Evolutionary conservation across 805 yeast species (phyloP).

Genomic region (Yarrowia deformans): DNA sequence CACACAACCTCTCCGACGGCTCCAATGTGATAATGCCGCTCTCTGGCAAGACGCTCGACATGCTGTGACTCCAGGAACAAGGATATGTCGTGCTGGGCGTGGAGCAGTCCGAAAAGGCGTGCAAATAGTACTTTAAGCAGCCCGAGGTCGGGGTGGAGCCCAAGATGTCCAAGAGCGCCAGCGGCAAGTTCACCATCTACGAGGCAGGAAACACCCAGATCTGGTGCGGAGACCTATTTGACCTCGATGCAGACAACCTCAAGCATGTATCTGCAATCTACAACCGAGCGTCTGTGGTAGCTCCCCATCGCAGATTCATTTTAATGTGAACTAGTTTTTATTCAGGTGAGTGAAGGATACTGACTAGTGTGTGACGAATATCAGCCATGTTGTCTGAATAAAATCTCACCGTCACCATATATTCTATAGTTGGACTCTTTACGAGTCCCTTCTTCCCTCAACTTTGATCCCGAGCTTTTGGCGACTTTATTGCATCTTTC

Average conservation of each 20-base stretch:
- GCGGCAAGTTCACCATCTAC: slow-evolving; percentile 26
- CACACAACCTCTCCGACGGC: slow-evolving; percentile 19
- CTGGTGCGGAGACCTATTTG: slow-evolving; percentile 30
- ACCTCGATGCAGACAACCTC: slow-evolving; percentile 20
- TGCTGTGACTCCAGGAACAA: slow-evolving; percentile 27
- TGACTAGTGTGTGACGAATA: too few species aligned
- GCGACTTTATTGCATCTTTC: too few species aligned
- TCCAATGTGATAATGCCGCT: slow-evolving; percentile 25
- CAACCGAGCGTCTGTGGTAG: slow-evolving; percentile 26
- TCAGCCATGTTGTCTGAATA: too few species aligned
- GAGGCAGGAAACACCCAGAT: slow-evolving; percentile 22
- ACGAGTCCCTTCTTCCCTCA: too few species aligned
- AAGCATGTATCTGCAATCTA: slow-evolving; percentile 22
- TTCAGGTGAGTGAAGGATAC: too few species aligned
- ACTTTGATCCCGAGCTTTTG: too few species aligned
- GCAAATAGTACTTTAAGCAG: slow-evolving; percentile 36
- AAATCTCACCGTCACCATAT: too few species aligned
- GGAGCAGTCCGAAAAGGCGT: slow-evolving; percentile 29
- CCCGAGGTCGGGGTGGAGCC: slow-evolving; percentile 20
- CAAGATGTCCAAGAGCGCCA: slow-evolving; percentile 19
- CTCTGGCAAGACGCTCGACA: slow-evolving; percentile 31
- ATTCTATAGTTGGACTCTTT: too few species aligned
- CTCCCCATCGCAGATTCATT: too few species aligned
- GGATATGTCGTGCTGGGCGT: slow-evolving; percentile 31
- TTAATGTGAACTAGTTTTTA: too few species aligned